Base-by-base conservation (phyloP, 2,329 filamentous ascomycete genomes). In the Hortaea sp. region DNA sequence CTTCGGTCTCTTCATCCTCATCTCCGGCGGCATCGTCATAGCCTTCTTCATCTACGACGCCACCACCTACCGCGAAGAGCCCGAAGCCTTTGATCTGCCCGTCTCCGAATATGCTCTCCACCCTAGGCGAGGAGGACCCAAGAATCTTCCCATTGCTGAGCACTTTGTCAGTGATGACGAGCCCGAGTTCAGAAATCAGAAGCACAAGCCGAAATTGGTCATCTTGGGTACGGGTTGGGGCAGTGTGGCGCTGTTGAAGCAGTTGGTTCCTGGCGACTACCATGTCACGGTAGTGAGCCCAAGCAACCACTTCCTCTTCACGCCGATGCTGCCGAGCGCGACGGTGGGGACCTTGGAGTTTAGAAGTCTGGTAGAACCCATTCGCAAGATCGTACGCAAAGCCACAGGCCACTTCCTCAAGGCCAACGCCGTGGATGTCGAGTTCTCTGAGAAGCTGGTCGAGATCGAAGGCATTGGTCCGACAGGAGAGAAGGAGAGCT, bases 251-350 rank as follows among this genome's bases (percentile, higher is more conserved):
- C 71, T 98, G 49, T 70, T 98, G 56, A 98, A 98, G 70, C 84
- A 87, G 51, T 69, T 98, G 52, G 85, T 90, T 51, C 83, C 88
- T 0, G 87, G 89, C 9, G 87, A 95, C 57, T 98, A 95, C 63
- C 89, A 98, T 66, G 83, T 98, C 55, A 97, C 90, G 4, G 84
- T 98, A 35, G 84, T 98, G 39, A 94, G 88, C 9, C 90, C 92
- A 0, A 85, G 85, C 32, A 97, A 97, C 60, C 95, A 97, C 69
- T 98, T 98, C 69, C 71, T 98, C 30, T 98, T 98, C 66, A 98
- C 92, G 1, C 92, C 92, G 0, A 97, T 98, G 89, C 74, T 98
- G 39, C 92, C 92, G 1, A 95, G 88, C 31, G 94, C 92, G 6
- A 98, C 94, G 0, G 92, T 98, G 5, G 94, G 94, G 9, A 98